These are phyloP conservation scores for Phaeosphaeriaceae sp. DNA, from an alignment of 2,329 filamentous ascomycete species.

Conservation along the genomic window DNA sequence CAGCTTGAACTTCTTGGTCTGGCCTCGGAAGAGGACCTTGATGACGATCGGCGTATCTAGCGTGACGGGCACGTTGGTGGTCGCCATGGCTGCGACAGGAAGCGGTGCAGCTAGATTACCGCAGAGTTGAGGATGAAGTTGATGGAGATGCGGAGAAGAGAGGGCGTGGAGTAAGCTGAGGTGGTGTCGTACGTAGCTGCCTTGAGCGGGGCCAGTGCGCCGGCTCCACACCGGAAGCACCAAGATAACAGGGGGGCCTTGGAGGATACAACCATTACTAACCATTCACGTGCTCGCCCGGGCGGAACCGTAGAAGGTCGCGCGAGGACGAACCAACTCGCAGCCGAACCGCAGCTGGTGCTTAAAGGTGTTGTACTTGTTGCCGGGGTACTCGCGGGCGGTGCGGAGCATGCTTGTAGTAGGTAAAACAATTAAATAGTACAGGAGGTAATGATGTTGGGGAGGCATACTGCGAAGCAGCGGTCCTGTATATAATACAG, in stretches of 20 bases:
- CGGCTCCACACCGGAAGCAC: slow-evolving; percentile 5
- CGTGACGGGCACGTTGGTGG: slow-evolving; percentile 57
- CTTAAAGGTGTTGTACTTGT: too few species aligned
- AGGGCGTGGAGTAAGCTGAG: slow-evolving; percentile 21
- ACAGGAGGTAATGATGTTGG: too few species aligned
- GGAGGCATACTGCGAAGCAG: too few species aligned
- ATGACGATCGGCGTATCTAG: slow-evolving; percentile 81
- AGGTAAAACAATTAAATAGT: too few species aligned
- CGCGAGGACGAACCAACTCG: too few species aligned
- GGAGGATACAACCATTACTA: too few species aligned
- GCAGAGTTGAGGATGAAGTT: slow-evolving; percentile 1
- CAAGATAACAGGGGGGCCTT: neutral
- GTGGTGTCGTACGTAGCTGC: slow-evolving; percentile 27
- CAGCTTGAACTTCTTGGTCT: slow-evolving; percentile 84
- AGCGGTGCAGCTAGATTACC: slow-evolving; percentile 3
- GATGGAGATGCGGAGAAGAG: slow-evolving; percentile 12
- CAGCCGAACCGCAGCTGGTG: too few species aligned
- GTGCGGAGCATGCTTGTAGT: too few species aligned
- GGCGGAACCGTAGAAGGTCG: too few species aligned
- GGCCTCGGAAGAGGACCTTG: slow-evolving; percentile 81
- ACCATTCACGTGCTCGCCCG: too few species aligned
- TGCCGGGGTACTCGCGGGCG: too few species aligned
- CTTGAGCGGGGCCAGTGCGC: slow-evolving; percentile 18
- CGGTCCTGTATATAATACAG: too few species aligned
- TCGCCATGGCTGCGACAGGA: slow-evolving; percentile 45